A percentile compares a stretch with the other conserved stretches of the same genome.
These are phyloP conservation scores for Acanthamoeba triangularis DNA, from an alignment of 208 protist species.

Conservation along the genomic window DNA sequence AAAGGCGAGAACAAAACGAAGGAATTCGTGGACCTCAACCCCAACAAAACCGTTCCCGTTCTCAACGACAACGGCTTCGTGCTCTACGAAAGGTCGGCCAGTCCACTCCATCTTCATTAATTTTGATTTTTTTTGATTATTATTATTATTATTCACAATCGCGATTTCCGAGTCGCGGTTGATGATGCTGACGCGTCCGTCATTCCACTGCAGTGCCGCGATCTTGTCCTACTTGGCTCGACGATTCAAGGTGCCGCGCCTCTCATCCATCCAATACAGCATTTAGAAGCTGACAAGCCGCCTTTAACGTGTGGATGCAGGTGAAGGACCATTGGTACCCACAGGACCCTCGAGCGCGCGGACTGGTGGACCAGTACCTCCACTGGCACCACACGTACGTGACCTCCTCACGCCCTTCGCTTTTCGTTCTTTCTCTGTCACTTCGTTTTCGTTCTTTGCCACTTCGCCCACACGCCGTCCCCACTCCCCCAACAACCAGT, in stretches of 20 bases:
- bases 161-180: background rate
- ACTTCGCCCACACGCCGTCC: no score
- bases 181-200: background rate
- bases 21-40: slow-evolving; percentile 20
- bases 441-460: background rate
- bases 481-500: background rate
- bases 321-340: slow-evolving; percentile 13
- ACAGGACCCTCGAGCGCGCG: background rate
- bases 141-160: background rate
- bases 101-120: background rate
- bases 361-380: slow-evolving; percentile 15
- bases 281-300: no score
- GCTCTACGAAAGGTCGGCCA: background rate
- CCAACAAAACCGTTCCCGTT: slow-evolving; percentile 27
- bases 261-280: no score
- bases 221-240: slow-evolving; percentile 20
- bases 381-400: slow-evolving; percentile 51
- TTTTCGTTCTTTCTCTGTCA: background rate
- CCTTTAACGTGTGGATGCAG: background rate
- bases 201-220: background rate
- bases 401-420: background rate
- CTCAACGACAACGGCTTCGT: background rate
- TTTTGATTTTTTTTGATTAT: background rate
- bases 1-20: slow-evolving; percentile 9
- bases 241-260: background rate